Conservation (phyloP, 108 stramenopile species). For the Parmales sp. region DNA sequence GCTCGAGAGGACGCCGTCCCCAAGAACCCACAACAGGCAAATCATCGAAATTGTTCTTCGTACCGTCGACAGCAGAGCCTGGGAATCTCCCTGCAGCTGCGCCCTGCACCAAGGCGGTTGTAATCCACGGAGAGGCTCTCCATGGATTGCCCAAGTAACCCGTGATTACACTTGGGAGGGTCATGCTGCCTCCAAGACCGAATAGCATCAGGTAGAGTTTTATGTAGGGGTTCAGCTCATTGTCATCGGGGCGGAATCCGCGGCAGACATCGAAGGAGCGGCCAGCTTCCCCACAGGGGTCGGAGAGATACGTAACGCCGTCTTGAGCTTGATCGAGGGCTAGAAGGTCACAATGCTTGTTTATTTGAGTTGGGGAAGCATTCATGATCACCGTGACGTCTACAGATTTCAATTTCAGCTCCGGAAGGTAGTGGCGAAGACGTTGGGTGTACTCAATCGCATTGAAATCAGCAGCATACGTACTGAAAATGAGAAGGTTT, state of each 20-base stretch:
- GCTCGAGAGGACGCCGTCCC: conserved; percentile 73
- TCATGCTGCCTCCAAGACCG: conserved; percentile 78
- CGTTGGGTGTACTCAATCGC: conserved; percentile 79
- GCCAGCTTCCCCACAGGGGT: conserved; percentile 59
- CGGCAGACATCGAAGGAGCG: conserved; percentile 54
- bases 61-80: conserved; percentile 55
- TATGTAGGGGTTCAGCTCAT: conserved; percentile 59
- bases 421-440: conserved; percentile 64
- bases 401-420: conserved; percentile 44
- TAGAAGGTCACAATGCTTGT: conserved; percentile 39
- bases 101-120: conserved; percentile 69
- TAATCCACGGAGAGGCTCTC: conserved; percentile 64
- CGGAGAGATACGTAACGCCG: conserved; percentile 52
- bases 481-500: conserved; percentile 30
- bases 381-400: conserved; percentile 67
- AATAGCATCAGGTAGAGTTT: conserved; percentile 84
- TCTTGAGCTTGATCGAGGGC: conserved; percentile 54
- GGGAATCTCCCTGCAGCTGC: conserved; percentile 66
- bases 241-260: conserved; percentile 70
- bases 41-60: conserved; percentile 56
- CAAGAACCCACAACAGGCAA: conserved; percentile 70
- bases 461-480: conserved; percentile 82
- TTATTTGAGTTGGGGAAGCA: conserved; percentile 49
- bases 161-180: conserved; percentile 76
- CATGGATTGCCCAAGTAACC: conserved; percentile 88